These are phyloP conservation scores for Albifimbria verrucaria DNA, from an alignment of 2,329 filamentous ascomycete species.

Conservation along the genomic window DNA sequence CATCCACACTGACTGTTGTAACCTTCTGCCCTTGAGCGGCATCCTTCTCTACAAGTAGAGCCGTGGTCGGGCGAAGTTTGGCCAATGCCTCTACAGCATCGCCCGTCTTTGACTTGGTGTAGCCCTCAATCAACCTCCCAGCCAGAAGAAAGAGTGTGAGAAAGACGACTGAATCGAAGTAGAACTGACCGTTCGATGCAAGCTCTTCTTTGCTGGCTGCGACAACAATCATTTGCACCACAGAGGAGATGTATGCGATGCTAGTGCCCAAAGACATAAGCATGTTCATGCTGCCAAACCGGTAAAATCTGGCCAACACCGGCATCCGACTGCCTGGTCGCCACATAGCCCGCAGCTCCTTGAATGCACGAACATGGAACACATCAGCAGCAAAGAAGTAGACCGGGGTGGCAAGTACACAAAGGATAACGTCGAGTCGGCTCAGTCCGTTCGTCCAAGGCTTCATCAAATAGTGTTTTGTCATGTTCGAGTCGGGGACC, in stretches of 20 bases:
- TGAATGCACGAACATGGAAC: slow-evolving; percentile 76
- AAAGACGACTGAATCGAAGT: slow-evolving; percentile 93
- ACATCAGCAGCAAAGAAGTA: slow-evolving; percentile 85
- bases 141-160: slow-evolving; percentile 81
- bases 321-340: slow-evolving; percentile 69
- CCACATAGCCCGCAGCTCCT: slow-evolving; percentile 78
- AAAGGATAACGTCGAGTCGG: slow-evolving; percentile 74
- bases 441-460: slow-evolving; percentile 70
- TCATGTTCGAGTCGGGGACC: slow-evolving; percentile 54
- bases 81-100: slow-evolving; percentile 79
- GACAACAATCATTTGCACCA: slow-evolving; percentile 69
- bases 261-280: slow-evolving; percentile 85
- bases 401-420: slow-evolving; percentile 78
- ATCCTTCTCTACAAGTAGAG: slow-evolving; percentile 60
- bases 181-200: slow-evolving; percentile 51
- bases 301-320: slow-evolving; percentile 72
- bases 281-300: slow-evolving; percentile 97
- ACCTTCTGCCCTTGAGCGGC: slow-evolving; percentile 29
- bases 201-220: slow-evolving; percentile 31
- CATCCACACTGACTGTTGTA: slow-evolving; percentile 55
- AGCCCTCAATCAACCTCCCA: slow-evolving; percentile 76
- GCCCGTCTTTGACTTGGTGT: slow-evolving; percentile 87
- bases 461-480: slow-evolving; percentile 64
- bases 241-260: slow-evolving; percentile 81
- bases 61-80: slow-evolving; percentile 73